Base-by-base conservation (phyloP, 2,329 filamentous ascomycete species). In the Aspergillus sp. region DNA sequence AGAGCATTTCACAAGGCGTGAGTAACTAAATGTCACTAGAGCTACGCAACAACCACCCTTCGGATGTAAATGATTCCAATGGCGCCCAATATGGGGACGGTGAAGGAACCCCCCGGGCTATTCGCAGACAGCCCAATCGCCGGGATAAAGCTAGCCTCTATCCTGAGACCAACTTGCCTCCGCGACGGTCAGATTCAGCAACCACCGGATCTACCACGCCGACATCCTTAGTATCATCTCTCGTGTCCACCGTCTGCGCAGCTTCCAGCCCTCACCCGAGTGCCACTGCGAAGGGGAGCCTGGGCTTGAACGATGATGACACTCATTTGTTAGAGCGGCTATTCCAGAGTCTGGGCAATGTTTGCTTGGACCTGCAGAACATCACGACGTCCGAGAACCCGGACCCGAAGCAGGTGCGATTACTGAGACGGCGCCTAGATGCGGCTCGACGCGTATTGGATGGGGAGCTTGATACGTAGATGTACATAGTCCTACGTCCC, bases 361-460 rank as follows among this genome's bases (percentile, higher is more conserved):
- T 86, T 5, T 84, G 83, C 57, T 73, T 76, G 39, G 78, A 80
- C 59, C 70, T 87, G 61, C 84, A 85, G 69, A 69, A 71, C 25
- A 76, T 73, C 36, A 77, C 75, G 4, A 71, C 30, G 67, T 89
- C 63, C 80, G 84, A 60, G 81, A 89, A 76, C 76, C 81, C 55
- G 79, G 85, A 65, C 77, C 78, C 65, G 77, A 83, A 60, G 82
- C 82, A 67, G 77, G 85, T 62, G 85, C 91, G 66, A 57, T 81
- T 89, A 61, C 87, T 90, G 74, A 82, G 91, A 61, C 81, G 89
- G 64, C 83, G 90, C 66, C 82, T 97, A 54, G 91, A 96, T 66
- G 85, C 87, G 55, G 92, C 92, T 5, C 86, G 88, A 61, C 83
- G 85, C 55, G 84, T 91, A 3, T 80, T 96, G 30, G 91, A 94